Evolutionary conservation across 2,329 filamentous ascomycete species (phyloP).

Genomic region (Monosporascus cannonballus): DNA sequence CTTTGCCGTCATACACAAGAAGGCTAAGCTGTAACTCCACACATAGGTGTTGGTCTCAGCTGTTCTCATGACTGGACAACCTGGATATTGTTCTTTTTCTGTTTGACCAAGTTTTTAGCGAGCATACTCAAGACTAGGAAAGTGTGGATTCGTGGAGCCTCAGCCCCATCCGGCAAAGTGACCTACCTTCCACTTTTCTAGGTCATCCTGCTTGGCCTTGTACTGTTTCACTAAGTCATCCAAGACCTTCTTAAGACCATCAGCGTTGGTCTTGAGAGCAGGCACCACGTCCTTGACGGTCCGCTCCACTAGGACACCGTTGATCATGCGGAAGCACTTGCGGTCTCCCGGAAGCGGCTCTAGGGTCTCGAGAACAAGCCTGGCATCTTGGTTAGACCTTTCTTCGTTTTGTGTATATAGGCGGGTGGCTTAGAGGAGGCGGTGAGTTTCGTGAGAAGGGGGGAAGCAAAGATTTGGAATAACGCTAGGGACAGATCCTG

Average conservation of each 20-base stretch:
- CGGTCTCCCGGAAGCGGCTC: slow-evolving; percentile 75
- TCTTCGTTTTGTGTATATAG: slow-evolving; percentile 12
- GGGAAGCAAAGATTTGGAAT: slow-evolving; percentile 11
- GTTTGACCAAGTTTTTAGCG: slow-evolving; percentile 18
- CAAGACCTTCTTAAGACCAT: slow-evolving; percentile 87
- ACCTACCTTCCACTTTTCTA: slow-evolving; percentile 95
- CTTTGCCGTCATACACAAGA: not conserved
- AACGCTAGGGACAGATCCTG: slow-evolving; percentile 13
- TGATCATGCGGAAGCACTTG: slow-evolving; percentile 98
- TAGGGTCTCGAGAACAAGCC: slow-evolving; percentile 90
- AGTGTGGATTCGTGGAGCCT: slow-evolving; percentile 8
- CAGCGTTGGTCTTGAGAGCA: slow-evolving; percentile 85
- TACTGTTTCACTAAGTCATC: slow-evolving; percentile 96
- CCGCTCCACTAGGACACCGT: slow-evolving; percentile 89
- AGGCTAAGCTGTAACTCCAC: slow-evolving; percentile 4
- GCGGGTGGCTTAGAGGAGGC: slow-evolving; percentile 25
- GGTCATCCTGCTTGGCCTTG: slow-evolving; percentile 86
- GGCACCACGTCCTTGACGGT: slow-evolving; percentile 91
- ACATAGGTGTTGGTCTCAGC: slow-evolving; percentile 5
- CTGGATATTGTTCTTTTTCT: slow-evolving; percentile 89
- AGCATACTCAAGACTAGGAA: slow-evolving; percentile 9
- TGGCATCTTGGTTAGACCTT: slow-evolving; percentile 33
- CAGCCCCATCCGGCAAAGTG: slow-evolving; percentile 2
- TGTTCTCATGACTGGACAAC: slow-evolving; percentile 66
- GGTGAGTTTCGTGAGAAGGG: slow-evolving; percentile 22